These are phyloP conservation scores for Malus hybrid DNA, from an alignment of 331 rosid genomes.

Conservation along the genomic window DNA sequence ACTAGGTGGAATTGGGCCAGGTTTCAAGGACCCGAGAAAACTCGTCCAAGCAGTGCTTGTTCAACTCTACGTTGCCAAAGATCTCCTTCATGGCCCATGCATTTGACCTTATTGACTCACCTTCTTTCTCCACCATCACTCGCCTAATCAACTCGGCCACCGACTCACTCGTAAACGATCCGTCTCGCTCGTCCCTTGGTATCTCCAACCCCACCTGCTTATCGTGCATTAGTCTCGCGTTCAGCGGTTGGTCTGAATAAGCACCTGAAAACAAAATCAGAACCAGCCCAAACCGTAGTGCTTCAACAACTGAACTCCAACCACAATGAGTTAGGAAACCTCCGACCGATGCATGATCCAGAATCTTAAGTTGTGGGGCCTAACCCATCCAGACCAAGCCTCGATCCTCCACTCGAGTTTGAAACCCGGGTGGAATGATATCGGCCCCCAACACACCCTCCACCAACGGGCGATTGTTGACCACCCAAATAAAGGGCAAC, in stretches of 20 bases:
- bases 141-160: neutral
- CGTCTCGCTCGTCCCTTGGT: conserved; percentile 13
- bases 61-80: conserved; percentile 6
- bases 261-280: conserved; percentile 11
- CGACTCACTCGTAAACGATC: conserved; percentile 16
- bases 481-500: no score
- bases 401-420: no score
- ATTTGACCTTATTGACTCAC: neutral
- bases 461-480: no score
- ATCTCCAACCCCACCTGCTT: conserved; percentile 12
- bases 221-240: neutral
- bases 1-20: no score
- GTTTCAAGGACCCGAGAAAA: neutral
- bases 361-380: conserved; percentile 11
- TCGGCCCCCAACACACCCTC: no score
- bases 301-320: conserved; percentile 24
- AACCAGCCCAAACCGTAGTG: neutral
- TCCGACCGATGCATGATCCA: neutral
- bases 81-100: neutral
- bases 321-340: conserved; percentile 23
- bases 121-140: conserved; percentile 18
- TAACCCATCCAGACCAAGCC: no score
- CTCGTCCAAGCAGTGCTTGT: neutral
- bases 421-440: no score
- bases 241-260: conserved; percentile 19